These are phyloP conservation scores for Crithidia sp. DNA, from an alignment of 208 protist species.

Conservation along the genomic window DNA sequence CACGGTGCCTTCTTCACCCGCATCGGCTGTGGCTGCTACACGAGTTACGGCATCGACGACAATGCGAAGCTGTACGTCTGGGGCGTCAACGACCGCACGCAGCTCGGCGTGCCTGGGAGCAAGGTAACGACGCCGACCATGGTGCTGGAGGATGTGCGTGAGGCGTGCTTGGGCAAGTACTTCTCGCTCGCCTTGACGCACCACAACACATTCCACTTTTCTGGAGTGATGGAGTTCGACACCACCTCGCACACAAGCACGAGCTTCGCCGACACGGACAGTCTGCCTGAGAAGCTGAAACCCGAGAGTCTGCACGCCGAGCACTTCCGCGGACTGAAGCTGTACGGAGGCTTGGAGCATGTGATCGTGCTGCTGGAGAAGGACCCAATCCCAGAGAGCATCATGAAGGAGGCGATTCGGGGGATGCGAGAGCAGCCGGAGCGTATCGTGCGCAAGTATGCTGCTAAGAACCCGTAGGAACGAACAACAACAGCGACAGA, in stretches of 20 bases:
- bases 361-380: constrained; percentile 68
- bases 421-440: constrained; percentile 55
- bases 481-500: background rate
- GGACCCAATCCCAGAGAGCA: constrained; percentile 28
- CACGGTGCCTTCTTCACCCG: constrained; percentile 55
- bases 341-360: constrained; percentile 71
- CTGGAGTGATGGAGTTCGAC: constrained; percentile 66
- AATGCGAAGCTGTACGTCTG: constrained; percentile 71
- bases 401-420: constrained; percentile 32
- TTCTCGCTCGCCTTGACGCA: constrained; percentile 69
- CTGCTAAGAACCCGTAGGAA: background rate
- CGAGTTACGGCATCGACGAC: constrained; percentile 73
- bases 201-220: constrained; percentile 53
- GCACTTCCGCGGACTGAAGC: constrained; percentile 44
- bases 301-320: constrained; percentile 30
- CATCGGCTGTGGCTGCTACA: constrained; percentile 78
- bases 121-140: constrained; percentile 43
- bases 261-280: constrained; percentile 62
- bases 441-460: constrained; percentile 32
- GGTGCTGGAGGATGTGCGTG: constrained; percentile 73
- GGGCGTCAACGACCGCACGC: constrained; percentile 71
- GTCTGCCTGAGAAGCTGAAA: constrained; percentile 51
- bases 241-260: constrained; percentile 35
- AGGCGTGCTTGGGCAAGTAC: constrained; percentile 66
- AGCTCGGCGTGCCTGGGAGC: constrained; percentile 42